Percentiles rank a stretch among this genome's conserved stretches.
Evolutionary conservation across 2,329 filamentous ascomycete genomes (phyloP).

Genomic region (Botryosphaeria dothidea): DNA sequence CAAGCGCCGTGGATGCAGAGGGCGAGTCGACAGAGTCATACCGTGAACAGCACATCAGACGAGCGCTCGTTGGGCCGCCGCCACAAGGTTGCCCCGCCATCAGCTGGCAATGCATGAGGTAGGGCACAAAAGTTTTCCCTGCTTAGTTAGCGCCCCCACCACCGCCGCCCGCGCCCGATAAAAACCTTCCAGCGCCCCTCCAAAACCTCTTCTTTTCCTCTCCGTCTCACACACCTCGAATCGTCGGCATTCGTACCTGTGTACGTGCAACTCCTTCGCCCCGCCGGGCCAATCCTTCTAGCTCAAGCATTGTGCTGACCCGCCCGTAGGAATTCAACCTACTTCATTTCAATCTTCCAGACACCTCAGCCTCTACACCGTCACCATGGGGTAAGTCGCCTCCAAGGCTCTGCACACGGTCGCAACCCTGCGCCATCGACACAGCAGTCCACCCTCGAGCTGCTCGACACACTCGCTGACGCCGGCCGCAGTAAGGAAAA

Average conservation of each 20-base stretch:
- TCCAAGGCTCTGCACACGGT: slow-evolving; percentile 18
- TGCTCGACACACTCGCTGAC: slow-evolving; percentile 14
- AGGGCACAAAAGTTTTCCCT: slow-evolving; percentile 19
- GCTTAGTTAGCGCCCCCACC: slow-evolving; percentile 21
- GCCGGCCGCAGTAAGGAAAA: slow-evolving; percentile 76
- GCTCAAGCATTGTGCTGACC: slow-evolving; percentile 8
- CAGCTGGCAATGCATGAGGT: slow-evolving; percentile 12
- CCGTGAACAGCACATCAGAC: slow-evolving; percentile 19
- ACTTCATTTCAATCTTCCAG: slow-evolving; percentile 36
- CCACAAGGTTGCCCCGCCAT: slow-evolving; percentile 16
- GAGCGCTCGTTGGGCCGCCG: slow-evolving; percentile 17
- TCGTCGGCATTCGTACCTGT: slow-evolving; percentile 28
- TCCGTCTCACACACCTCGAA: slow-evolving; percentile 28
- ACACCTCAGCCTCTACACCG: slow-evolving; percentile 39
- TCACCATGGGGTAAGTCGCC: slow-evolving; percentile 62
- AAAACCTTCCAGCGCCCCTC: slow-evolving; percentile 20
- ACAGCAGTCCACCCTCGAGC: slow-evolving; percentile 5
- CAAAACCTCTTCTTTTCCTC: slow-evolving; percentile 19
- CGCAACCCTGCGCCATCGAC: neutral
- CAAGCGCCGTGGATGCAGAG: slow-evolving; percentile 1
- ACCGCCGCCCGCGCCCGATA: slow-evolving; percentile 19
- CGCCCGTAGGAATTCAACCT: slow-evolving; percentile 26
- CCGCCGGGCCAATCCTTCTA: neutral
- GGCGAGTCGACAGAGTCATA: slow-evolving; percentile 6
- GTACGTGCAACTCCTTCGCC: slow-evolving; percentile 10